phyloP scores from a whole-genome alignment of 768 basidiomycete species.

The Cystobasidium onofrii region DNA sequence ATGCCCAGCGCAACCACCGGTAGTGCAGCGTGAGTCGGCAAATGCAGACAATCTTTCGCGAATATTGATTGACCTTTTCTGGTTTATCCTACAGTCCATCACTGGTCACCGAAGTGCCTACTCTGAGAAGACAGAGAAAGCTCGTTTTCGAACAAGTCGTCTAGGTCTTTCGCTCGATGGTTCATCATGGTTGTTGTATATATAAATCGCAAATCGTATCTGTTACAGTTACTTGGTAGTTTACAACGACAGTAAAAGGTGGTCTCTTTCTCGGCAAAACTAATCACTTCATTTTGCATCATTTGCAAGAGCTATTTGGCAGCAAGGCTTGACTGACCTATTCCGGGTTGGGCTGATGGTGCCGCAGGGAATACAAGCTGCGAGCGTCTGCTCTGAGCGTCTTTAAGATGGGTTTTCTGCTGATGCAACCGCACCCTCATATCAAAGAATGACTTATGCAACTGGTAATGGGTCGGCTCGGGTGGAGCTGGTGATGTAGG shows the following conservation, averaged over 20 bases:
- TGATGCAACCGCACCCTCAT: slow-evolving; percentile 6
- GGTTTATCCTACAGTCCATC: slow-evolving; percentile 42
- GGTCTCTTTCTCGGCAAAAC: neutral
- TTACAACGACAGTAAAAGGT: neutral
- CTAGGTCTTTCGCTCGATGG: neutral
- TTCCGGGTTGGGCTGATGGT: neutral
- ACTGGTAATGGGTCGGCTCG: neutral
- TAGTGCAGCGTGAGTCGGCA: slow-evolving; percentile 44
- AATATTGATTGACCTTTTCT: slow-evolving; percentile 20
- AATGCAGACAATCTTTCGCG: neutral
- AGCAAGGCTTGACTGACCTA: neutral
- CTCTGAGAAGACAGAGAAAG: slow-evolving; percentile 42
- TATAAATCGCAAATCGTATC: neutral
- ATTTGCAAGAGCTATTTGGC: neutral
- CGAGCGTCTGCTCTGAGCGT: neutral
- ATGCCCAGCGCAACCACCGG: slow-evolving; percentile 41
- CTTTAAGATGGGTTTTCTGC: slow-evolving; percentile 5
- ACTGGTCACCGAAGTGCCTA: slow-evolving; percentile 46
- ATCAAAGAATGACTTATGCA: slow-evolving; percentile 30
- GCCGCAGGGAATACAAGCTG: slow-evolving; percentile 11
- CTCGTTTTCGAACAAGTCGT: slow-evolving; percentile 46
- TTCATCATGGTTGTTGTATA: neutral
- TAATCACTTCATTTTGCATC: neutral
- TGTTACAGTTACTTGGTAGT: neutral
- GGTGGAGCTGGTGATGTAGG: neutral